phyloP scores from a whole-genome alignment of 148 eudicot species.

The Oxyria digyna region DNA sequence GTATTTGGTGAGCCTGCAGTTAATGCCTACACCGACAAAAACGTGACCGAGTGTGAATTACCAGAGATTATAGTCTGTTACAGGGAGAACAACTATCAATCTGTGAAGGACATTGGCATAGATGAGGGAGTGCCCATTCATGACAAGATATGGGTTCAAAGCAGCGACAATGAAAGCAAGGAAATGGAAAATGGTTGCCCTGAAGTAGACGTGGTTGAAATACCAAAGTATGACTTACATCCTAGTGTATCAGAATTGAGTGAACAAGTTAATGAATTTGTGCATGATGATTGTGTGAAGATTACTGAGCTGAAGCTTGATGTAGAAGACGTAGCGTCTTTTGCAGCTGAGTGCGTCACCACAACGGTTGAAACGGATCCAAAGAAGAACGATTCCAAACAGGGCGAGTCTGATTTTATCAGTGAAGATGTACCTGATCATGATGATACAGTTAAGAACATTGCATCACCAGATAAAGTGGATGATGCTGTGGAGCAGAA shows the following conservation, averaged over 20 bases:
- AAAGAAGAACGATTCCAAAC: not conserved
- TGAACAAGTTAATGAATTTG: slow-evolving; percentile 17
- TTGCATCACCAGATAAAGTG: not conserved
- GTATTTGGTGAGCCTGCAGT: slow-evolving; percentile 25
- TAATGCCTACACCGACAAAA: slow-evolving; percentile 42
- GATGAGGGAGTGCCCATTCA: slow-evolving; percentile 52
- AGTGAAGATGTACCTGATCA: slow-evolving; percentile 16
- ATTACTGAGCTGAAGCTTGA: slow-evolving; percentile 12
- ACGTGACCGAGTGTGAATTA: slow-evolving; percentile 41
- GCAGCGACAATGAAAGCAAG: slow-evolving; percentile 11
- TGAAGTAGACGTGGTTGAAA: not conserved
- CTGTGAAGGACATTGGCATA: slow-evolving; percentile 69
- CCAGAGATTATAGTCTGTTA: slow-evolving; percentile 53
- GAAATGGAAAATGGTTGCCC: not conserved
- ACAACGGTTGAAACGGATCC: slow-evolving; percentile 7
- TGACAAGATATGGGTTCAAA: slow-evolving; percentile 33
- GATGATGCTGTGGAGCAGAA: not conserved
- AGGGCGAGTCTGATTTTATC: slow-evolving; percentile 1
- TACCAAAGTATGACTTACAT: slow-evolving; percentile 7
- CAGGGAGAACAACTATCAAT: slow-evolving; percentile 38
- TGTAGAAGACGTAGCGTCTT: slow-evolving; percentile 9
- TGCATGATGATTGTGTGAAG: slow-evolving; percentile 11
- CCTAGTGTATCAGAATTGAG: not conserved
- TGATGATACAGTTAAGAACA: slow-evolving; percentile 12
- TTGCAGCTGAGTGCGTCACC: slow-evolving; percentile 1